phyloP scores from a whole-genome alignment of 768 basidiomycete species.

The Phlebiopsis gigantea region DNA sequence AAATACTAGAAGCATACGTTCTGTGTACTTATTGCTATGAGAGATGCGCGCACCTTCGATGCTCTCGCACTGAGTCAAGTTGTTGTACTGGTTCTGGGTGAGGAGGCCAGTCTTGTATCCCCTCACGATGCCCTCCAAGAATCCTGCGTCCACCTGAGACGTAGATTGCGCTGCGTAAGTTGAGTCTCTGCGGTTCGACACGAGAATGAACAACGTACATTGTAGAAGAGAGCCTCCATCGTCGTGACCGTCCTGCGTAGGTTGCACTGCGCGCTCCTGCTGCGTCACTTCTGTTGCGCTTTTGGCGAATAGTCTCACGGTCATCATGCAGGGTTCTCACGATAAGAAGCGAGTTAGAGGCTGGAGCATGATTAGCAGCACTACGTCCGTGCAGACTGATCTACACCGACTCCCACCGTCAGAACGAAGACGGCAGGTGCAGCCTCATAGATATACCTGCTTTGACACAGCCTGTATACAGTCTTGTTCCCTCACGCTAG shows the following conservation, averaged over 20 bases:
- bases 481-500: neutral
- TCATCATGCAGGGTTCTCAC: constrained; percentile 3
- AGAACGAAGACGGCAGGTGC: neutral
- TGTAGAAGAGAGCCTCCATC: constrained; percentile 93
- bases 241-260: constrained; percentile 10
- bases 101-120: constrained; percentile 95
- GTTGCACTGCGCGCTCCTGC: constrained; percentile 5
- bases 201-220: constrained; percentile 42
- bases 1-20: neutral
- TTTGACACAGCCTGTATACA: neutral
- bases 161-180: constrained; percentile 20
- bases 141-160: constrained; percentile 63
- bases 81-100: constrained; percentile 84
- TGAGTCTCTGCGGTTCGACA: constrained; percentile 12
- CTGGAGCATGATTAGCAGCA: too few species aligned
- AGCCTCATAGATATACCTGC: too few species aligned
- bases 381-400: neutral
- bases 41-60: constrained; percentile 70
- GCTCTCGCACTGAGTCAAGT: constrained; percentile 94
- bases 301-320: neutral
- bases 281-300: neutral
- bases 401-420: neutral
- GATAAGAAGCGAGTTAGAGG: neutral
- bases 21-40: neutral
- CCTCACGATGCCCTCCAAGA: constrained; percentile 76